Percentiles rank a stretch among this genome's conserved stretches.
phyloP scores from a whole-genome alignment of 1,284 basidiomycete genomes.

The Schizopora paradoxa region DNA sequence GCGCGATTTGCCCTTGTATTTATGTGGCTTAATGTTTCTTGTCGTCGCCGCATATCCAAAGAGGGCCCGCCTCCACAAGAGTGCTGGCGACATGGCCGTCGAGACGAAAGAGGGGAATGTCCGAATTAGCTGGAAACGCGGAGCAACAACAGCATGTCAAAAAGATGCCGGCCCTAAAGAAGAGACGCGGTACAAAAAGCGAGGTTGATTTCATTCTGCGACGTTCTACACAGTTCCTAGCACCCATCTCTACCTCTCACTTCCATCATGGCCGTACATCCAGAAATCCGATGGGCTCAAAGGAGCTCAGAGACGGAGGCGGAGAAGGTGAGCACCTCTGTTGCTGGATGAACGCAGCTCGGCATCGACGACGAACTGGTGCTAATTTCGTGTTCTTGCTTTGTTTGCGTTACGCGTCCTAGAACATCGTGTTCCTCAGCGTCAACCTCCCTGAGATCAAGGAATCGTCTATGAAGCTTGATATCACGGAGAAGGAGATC shows the following conservation, averaged over 20 bases:
- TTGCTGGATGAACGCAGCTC: not conserved
- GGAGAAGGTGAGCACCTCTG: slow-evolving; percentile 52
- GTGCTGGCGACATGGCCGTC: no score
- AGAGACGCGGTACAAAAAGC: not conserved
- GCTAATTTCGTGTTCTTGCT: slow-evolving; percentile 2
- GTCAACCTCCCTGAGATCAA: slow-evolving; percentile 81
- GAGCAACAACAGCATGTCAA: not conserved
- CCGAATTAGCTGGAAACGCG: no score
- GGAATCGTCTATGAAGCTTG: slow-evolving; percentile 53
- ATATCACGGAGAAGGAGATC: slow-evolving; percentile 58
- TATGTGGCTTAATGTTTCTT: no score
- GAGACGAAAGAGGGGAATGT: no score
- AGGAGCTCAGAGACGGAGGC: slow-evolving; percentile 64
- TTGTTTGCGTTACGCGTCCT: slow-evolving; percentile 4
- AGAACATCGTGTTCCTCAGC: slow-evolving; percentile 84
- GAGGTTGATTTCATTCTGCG: slow-evolving; percentile 8
- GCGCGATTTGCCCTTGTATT: no score
- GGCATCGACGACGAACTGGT: not conserved
- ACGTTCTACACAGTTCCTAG: slow-evolving; percentile 12
- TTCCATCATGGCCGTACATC: slow-evolving; percentile 53
- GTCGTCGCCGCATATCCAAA: no score
- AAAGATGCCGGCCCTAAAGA: slow-evolving; percentile 13
- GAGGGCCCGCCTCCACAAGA: no score
- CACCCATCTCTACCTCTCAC: slow-evolving; percentile 6
- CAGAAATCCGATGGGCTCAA: slow-evolving; percentile 90